Evolutionary conservation across 129 eudicot genomes (phyloP), one percentile per base, ranked within the genome.

Genomic region (Solidago caesia): DNA sequence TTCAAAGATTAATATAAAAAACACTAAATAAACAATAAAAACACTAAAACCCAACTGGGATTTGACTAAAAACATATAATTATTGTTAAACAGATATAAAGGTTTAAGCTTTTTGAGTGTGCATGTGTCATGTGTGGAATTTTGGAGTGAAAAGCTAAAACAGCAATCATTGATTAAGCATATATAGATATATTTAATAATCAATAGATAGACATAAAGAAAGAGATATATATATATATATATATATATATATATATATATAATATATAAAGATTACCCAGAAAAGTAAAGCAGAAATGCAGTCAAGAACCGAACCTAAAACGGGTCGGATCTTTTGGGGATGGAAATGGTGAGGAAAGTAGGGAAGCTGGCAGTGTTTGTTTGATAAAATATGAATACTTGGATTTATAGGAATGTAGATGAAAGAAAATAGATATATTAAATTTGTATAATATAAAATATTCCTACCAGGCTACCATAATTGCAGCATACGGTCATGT

Each of bases 81-180:
- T 41, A 14, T 27, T 49, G 27, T 25, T 4, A 5, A 51, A 25
- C 16, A 53, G 51, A 44, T 75, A 48, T 48, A 77, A 39, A 75
- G 58, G 52, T 49, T 43, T 13, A 49, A 78, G 1, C 71, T 78
- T 48, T 49, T 43, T 67, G 67, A 67, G 55, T 44, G 67, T 75
- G 68, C 80, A 77, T 77, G 76, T 69, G 77, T 62, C 80, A 77
- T 77, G 76, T 69, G 77, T 62, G 57, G 66, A 78, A 70, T 70
- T 4, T 78, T 70, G 21, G 53, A 70, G 11, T 42, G 6, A 62
- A 78, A 70, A 70, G 75, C 64, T 77, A 49, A 11, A 33, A 33
- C 39, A 33, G 39, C 39, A 33, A 33, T 33, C 12, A 47, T 47
- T 21, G 21, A 21, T 21, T 47, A 47, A 6, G 12, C 12, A 47